A percentile compares a stretch with the other conserved stretches of the same genome.
Conservation (phyloP, 2,329 filamentous ascomycete genomes). For the Aspergillus ustus region DNA sequence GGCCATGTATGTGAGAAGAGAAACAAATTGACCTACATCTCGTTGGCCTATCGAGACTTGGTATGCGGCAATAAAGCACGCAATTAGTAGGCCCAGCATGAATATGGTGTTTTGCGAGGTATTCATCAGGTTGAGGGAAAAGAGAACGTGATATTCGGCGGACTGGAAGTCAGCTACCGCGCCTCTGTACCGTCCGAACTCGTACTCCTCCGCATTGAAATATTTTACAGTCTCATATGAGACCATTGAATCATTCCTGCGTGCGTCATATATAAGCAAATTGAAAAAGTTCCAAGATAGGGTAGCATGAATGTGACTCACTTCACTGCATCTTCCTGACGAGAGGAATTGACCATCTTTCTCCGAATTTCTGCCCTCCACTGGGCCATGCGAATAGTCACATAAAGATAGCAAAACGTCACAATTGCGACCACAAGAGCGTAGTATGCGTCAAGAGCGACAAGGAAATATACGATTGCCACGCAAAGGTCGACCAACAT, state of each 20-base stretch:
- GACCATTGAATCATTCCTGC: constrained; percentile 89
- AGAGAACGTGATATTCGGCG: constrained; percentile 76
- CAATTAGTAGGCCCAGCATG: constrained; percentile 73
- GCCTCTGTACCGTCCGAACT: constrained; percentile 72
- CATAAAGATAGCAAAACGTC: constrained; percentile 94
- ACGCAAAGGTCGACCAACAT: constrained; percentile 91
- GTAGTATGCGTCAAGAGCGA: constrained; percentile 84
- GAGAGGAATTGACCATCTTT: constrained; percentile 91
- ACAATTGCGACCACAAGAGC: constrained; percentile 87
- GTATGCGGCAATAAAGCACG: constrained; percentile 75
- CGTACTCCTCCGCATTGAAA: constrained; percentile 82
- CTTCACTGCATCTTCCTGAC: constrained; percentile 96
- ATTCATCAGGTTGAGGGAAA: constrained; percentile 79
- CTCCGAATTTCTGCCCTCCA: constrained; percentile 89
- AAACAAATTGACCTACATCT: constrained; percentile 72
- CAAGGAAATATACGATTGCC: constrained; percentile 79
- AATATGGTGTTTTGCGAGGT: constrained; percentile 80
- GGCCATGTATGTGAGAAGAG: constrained; percentile 75
- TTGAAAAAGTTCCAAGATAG: neutral
- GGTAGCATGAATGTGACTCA: constrained; percentile 41
- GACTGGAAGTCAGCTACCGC: constrained; percentile 73
- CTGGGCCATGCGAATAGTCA: constrained; percentile 94
- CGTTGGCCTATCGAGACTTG: constrained; percentile 72
- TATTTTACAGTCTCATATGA: constrained; percentile 97
- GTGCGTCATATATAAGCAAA: constrained; percentile 7